Evolutionary conservation across 129 eudicot genomes (phyloP), one percentile per base, ranked within the genome.

Genomic region (Logfia minima): DNA sequence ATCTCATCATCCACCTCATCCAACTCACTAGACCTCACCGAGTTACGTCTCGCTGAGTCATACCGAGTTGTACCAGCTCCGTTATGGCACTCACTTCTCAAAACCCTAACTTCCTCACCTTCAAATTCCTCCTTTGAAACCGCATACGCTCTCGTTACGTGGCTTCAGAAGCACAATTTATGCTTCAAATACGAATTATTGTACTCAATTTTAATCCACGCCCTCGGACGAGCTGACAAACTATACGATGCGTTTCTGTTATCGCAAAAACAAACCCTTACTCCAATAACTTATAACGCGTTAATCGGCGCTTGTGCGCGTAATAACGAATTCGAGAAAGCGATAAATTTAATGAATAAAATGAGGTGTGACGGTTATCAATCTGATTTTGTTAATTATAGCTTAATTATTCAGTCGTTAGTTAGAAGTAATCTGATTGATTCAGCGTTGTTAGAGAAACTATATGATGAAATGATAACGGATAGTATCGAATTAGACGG

Each of bases 251-350:
- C 98, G 1, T 93, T 93, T 35, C 72, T 93, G 1, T 73, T 93
- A 4, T 91, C 98, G 1, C 92, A 89, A 75, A 74, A 77, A 0
- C 97, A 85, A 80, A 63, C 87, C 0, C 58, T 93, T 75, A 94
- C 97, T 21, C 98, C 98, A 0, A 76, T 94, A 34, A 94, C 93
- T 6, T 94, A 94, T 37, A 94, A 94, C 43, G 97, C 98, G 0
- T 72, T 94, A 0, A 94, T 94, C 22, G 98, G 97, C 0, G 97
- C 98, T 0, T 91, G 98, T 53, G 98, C 98, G 8, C 82, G 98
- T 14, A 91, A 91, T 48, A 84, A 72, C 8, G 97, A 91, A 34
- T 70, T 94, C 19, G 98, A 90, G 17, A 94, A 93, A 71, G 98
- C 98, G n/a, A 77, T 91, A 13, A 89, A 83, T 79, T 70, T 94